These are phyloP conservation scores for Huntiella moniliformis DNA, from an alignment of 2,329 filamentous ascomycete species.

Conservation along the genomic window DNA sequence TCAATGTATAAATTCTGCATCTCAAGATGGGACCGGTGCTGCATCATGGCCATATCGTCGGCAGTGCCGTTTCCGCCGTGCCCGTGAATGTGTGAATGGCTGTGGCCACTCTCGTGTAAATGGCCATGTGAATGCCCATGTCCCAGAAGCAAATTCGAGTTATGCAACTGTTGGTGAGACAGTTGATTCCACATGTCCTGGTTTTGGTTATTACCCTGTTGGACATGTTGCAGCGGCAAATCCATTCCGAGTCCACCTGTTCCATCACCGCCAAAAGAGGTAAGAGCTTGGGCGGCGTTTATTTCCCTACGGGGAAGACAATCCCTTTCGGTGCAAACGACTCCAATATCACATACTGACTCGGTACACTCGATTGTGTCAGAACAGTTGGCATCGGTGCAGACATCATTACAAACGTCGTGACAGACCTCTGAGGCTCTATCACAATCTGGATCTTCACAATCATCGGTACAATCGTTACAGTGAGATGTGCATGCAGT, in stretches of 20 bases:
- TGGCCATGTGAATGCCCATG: constrained; percentile 1
- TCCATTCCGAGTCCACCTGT: neutral
- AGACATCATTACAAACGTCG: constrained; percentile 24
- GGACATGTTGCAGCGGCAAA: constrained; percentile 1
- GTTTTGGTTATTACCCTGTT: neutral
- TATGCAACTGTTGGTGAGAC: too few species aligned
- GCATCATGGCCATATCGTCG: neutral
- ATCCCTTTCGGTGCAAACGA: constrained; percentile 9
- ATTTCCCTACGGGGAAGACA: constrained; percentile 10
- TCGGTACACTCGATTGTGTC: constrained; percentile 11
- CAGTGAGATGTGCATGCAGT: constrained; percentile 21
- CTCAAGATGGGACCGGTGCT: neutral
- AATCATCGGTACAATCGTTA: constrained; percentile 19
- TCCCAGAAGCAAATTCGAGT: too few species aligned
- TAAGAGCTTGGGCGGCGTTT: constrained; percentile 17
- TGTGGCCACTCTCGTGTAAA: neutral
- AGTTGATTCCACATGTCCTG: too few species aligned
- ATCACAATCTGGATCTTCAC: constrained; percentile 20
- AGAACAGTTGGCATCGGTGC: constrained; percentile 20
- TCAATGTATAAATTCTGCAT: constrained; percentile 8
- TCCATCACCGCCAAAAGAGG: constrained; percentile 15
- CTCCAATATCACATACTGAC: constrained; percentile 13
- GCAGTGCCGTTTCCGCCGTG: too few species aligned
- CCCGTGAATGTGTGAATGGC: neutral
- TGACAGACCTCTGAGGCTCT: constrained; percentile 21